Conservation (phyloP, 441 rosid genomes). For the Theobroma grandiflorum region DNA sequence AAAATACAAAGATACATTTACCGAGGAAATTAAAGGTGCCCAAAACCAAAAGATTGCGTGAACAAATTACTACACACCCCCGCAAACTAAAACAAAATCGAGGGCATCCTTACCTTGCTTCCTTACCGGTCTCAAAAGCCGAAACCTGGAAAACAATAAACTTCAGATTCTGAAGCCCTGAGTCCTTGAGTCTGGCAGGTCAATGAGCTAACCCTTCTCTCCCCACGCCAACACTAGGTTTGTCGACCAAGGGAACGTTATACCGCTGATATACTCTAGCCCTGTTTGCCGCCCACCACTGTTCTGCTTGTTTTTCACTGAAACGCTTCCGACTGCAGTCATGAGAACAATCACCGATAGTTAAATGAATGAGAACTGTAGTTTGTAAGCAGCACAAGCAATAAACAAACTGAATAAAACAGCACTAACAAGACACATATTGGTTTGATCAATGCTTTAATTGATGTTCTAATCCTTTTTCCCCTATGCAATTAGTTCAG, state of each 20-base stretch:
- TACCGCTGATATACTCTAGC: constrained; percentile 52
- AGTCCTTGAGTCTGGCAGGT: constrained; percentile 22
- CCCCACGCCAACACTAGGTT: constrained; percentile 39
- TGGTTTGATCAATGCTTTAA: constrained; percentile 17
- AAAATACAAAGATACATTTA: constrained; percentile 26
- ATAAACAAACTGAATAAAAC: background rate
- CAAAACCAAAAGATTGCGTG: constrained; percentile 17
- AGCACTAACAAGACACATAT: background rate
- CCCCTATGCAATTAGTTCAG: background rate
- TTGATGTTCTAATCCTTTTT: constrained; percentile 5
- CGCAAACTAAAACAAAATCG: constrained; percentile 31
- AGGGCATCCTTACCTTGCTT: constrained; percentile 25
- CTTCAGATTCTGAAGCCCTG: constrained; percentile 27
- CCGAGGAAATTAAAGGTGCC: constrained; percentile 6
- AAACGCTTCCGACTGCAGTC: constrained; percentile 55
- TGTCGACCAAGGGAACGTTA: constrained; percentile 50
- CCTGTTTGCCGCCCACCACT: constrained; percentile 67
- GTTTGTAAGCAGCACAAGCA: background rate
- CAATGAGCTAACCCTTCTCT: constrained; percentile 49
- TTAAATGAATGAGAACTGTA: background rate
- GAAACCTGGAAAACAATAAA: constrained; percentile 13
- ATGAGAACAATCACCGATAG: background rate
- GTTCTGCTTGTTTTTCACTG: constrained; percentile 64
- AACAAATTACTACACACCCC: constrained; percentile 23
- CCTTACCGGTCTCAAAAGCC: constrained; percentile 30